A percentile compares a stretch with the other conserved stretches of the same genome.
These are phyloP conservation scores for Fusarium sp. DNA, from an alignment of 2,329 filamentous ascomycete species.

Conservation along the genomic window DNA sequence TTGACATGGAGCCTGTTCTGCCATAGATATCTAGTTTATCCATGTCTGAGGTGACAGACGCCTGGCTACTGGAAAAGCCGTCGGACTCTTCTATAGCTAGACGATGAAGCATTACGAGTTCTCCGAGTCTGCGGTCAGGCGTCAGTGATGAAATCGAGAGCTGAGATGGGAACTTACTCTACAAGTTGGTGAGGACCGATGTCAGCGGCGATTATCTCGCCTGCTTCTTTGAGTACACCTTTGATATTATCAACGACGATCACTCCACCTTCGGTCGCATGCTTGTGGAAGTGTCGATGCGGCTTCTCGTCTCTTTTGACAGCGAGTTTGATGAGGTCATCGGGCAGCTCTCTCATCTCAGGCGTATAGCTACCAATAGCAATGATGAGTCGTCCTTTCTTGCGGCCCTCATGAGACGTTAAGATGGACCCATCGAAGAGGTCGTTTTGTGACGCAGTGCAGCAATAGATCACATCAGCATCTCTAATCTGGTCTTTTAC, in stretches of 20 bases:
- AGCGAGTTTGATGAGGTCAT: conserved; percentile 79
- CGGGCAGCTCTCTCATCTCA: conserved; percentile 86
- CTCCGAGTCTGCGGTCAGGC: conserved; percentile 73
- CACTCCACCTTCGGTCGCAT: conserved; percentile 74
- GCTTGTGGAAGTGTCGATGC: conserved; percentile 76
- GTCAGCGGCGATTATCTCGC: conserved; percentile 86
- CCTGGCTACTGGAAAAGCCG: conserved; percentile 51
- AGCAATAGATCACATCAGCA: conserved; percentile 89
- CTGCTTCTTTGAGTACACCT: conserved; percentile 85
- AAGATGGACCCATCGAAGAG: conserved; percentile 83
- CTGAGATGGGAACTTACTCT: conserved; percentile 68
- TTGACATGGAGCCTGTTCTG: conserved; percentile 58
- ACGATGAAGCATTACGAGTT: conserved; percentile 76
- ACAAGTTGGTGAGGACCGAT: conserved; percentile 83
- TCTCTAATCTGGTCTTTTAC: conserved; percentile 79
- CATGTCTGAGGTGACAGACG: conserved; percentile 51
- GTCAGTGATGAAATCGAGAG: conserved; percentile 15
- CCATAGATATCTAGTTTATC: conserved; percentile 56
- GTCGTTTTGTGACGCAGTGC: conserved; percentile 81
- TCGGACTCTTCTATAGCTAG: conserved; percentile 60
- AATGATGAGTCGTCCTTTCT: conserved; percentile 79
- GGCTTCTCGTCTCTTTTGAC: conserved; percentile 61
- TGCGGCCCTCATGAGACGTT: conserved; percentile 78
- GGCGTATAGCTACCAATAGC: conserved; percentile 79
- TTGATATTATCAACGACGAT: conserved; percentile 84